phyloP scores from a whole-genome alignment of 352 stramenopile species.

The Globisporangium spinosum region DNA sequence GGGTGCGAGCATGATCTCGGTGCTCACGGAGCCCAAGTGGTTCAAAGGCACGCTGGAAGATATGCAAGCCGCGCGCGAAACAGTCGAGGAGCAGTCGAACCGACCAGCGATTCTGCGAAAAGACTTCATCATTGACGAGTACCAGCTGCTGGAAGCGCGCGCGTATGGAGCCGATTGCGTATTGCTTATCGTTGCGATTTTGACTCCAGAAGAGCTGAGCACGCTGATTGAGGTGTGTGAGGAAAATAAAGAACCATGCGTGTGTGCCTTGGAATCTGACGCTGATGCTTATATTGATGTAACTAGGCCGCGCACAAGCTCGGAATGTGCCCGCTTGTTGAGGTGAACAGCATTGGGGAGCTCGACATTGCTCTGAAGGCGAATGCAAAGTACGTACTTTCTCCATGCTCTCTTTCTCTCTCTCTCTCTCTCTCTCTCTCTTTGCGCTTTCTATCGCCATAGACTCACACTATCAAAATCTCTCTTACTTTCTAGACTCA shows the following conservation, averaged over 20 bases:
- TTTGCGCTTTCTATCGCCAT: neutral
- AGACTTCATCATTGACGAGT: conserved; percentile 96
- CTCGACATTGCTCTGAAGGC: conserved; percentile 91
- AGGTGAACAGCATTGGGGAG: conserved; percentile 95
- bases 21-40: conserved; percentile 97
- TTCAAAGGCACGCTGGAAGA: conserved; percentile 96
- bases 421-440: neutral
- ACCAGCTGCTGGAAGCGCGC: conserved; percentile 93
- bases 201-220: conserved; percentile 55
- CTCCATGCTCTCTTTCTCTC: neutral
- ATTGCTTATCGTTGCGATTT: conserved; percentile 95
- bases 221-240: conserved; percentile 52
- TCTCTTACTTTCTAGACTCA: conserved; percentile 49
- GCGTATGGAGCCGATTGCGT: conserved; percentile 95
- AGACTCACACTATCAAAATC: neutral
- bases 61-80: conserved; percentile 52
- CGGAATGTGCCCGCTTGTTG: conserved; percentile 97
- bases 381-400: conserved; percentile 56
- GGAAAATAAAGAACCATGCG: too few relatives aligned
- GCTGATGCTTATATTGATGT: too few relatives aligned
- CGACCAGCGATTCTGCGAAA: conserved; percentile 83
- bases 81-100: conserved; percentile 34
- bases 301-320: conserved; percentile 71
- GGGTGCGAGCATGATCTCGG: conserved; percentile 94
- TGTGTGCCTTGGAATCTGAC: too few relatives aligned